Evolutionary conservation across 2,329 filamentous ascomycete species (phyloP), one percentile per base, ranked within the genome.

Genomic region (Annulohypoxylon truncatum): DNA sequence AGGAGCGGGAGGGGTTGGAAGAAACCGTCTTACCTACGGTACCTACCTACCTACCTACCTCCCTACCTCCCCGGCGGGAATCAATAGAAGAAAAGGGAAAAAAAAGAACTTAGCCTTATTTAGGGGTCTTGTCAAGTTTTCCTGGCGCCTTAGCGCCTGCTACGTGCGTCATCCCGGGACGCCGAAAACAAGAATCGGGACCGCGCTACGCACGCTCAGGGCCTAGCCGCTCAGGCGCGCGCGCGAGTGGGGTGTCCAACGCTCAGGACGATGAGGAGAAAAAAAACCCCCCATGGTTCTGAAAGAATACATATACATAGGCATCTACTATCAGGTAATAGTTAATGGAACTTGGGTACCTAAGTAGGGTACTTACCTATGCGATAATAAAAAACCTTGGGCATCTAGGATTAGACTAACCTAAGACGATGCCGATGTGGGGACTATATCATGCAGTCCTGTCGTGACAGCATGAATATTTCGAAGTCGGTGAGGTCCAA

Each of bases 401-500:
- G 52, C 51, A 42, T 33, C 53, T 26, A 46, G 20, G 48, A 44
- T 40, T 57, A 51, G 33, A 58, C 65, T 29, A 59, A 64, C n/a
- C n/a, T n/a, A n/a, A n/a, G 12, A 53, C 24, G 51, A n/a, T 44
- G 22, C 29, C 28, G 42, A 61, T 48, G 56, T 42, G 48, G 60
- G 46, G 51, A 12, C 8, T 13, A 6, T 13, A 28, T 15, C 24
- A 22, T 52, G 52, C 50, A 33, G 20, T 53, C 31, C 33, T 40
- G 31, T 12, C 44, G 46, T 22, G 15, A 50, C 52, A 26, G 52
- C 13, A 12, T 8, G n/a, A 18, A 18, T n/a, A 15, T 15, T 38
- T 38, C 35, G 35, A 44, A 26, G 55, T 62, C 59, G 59, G 59
- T 62, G 59, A 62, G 44, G 53, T 35, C 59, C 26, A 51, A 51